Conservation (phyloP, 495 filamentous ascomycete species). For the Neurospora terricola region DNA sequence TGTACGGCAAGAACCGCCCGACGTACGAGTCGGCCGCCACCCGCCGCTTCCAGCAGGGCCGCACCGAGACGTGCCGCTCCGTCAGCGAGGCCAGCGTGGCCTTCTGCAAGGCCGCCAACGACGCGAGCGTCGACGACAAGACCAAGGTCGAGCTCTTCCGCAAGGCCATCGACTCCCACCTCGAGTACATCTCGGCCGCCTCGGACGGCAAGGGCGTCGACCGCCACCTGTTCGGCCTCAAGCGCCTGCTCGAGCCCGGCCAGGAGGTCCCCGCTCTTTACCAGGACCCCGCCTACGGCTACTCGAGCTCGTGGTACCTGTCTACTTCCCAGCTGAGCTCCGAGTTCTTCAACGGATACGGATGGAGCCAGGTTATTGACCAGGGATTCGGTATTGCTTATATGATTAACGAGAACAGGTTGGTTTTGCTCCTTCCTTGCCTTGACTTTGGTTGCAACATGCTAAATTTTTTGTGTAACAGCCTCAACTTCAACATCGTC, state of each 20-base stretch:
- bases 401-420: slow-evolving; percentile 97
- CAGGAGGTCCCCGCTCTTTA: slow-evolving; percentile 76
- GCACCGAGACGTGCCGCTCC: slow-evolving; percentile 89
- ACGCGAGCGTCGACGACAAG: slow-evolving; percentile 49
- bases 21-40: slow-evolving; percentile 97
- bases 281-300: slow-evolving; percentile 75
- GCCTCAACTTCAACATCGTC: slow-evolving; percentile 97
- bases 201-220: slow-evolving; percentile 91
- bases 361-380: slow-evolving; percentile 98
- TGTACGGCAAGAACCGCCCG: slow-evolving; percentile 95
- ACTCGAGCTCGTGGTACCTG: slow-evolving; percentile 83
- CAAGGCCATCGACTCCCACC: slow-evolving; percentile 69
- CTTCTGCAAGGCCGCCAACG: slow-evolving; percentile 78
- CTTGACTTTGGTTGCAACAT: background rate
- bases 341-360: slow-evolving; percentile 98
- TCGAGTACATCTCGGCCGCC: slow-evolving; percentile 82
- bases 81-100: slow-evolving; percentile 89
- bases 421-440: slow-evolving; percentile 15
- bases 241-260: slow-evolving; percentile 75
- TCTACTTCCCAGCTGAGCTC: slow-evolving; percentile 82
- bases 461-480: slow-evolving; percentile 16
- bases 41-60: slow-evolving; percentile 88
- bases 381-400: slow-evolving; percentile 96
- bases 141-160: slow-evolving; percentile 65
- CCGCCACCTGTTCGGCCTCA: slow-evolving; percentile 91